Conservation (phyloP, 2,329 filamentous ascomycete species). For the Gaeumannomyces tritici region DNA sequence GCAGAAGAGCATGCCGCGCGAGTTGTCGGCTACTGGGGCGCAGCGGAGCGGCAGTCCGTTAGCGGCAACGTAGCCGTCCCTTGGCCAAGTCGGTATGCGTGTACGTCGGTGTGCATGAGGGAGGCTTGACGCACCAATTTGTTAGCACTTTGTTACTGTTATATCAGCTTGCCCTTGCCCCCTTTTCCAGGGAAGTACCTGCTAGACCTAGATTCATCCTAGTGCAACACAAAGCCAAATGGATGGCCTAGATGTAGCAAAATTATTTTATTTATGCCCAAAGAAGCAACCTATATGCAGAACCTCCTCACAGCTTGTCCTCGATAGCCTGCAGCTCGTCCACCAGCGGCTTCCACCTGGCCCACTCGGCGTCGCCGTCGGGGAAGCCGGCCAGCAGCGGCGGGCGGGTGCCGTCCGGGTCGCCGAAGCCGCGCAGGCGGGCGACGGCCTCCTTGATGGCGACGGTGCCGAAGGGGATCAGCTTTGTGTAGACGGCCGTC, state of each 20-base stretch:
- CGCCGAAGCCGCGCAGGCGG: conserved; percentile 46
- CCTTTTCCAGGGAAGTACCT: background rate
- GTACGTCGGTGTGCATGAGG: too few relatives aligned
- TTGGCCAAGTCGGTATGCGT: too few relatives aligned
- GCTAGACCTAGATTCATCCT: too few relatives aligned
- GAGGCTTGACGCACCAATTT: too few relatives aligned
- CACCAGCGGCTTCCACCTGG: conserved; percentile 30
- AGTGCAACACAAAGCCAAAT: too few relatives aligned
- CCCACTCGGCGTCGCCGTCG: conserved; percentile 39
- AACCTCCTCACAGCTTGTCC: conserved; percentile 4
- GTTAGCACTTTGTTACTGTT: too few relatives aligned
- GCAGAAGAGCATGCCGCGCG: background rate
- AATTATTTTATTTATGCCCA: background rate
- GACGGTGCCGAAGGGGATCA: conserved; percentile 50
- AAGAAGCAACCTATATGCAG: too few relatives aligned
- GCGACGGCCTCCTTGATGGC: conserved; percentile 56
- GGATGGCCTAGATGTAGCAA: too few relatives aligned
- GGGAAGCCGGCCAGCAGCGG: conserved; percentile 48
- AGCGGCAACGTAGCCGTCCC: background rate
- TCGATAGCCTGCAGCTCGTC: conserved; percentile 17
- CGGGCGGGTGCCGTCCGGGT: conserved; percentile 46
- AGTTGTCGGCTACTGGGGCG: background rate
- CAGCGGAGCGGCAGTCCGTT: background rate
- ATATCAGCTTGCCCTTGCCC: background rate
- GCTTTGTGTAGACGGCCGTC: conserved; percentile 50